Percentiles rank a stretch among this genome's conserved stretches.
Evolutionary conservation across 2,329 filamentous ascomycete species (phyloP).

Genomic region (Arachnomyces sp.): DNA sequence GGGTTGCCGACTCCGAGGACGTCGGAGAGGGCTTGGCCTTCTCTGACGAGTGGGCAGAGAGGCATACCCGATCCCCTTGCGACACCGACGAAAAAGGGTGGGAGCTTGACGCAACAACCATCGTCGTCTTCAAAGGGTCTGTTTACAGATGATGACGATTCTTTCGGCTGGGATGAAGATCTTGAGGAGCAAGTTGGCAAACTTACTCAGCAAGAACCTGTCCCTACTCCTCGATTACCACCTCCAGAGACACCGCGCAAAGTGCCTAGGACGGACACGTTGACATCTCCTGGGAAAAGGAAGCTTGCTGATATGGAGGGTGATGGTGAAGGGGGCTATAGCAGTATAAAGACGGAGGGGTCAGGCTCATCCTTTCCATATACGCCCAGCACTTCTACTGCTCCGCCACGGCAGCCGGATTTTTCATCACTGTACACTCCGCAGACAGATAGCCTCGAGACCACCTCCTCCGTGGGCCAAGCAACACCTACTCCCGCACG

Average conservation of each 20-base stretch:
- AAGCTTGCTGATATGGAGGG: constrained; percentile 21
- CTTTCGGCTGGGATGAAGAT: constrained; percentile 31
- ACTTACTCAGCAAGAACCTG: constrained; percentile 1
- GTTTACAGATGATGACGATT: constrained; percentile 21
- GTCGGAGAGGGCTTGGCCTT: constrained; percentile 22
- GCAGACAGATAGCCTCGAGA: constrained; percentile 3
- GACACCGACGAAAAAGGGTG: constrained; percentile 15
- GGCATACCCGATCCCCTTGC: constrained; percentile 10
- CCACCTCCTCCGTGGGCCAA: background rate
- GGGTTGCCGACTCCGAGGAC: background rate
- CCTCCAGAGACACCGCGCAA: constrained; percentile 30
- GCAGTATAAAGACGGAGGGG: background rate
- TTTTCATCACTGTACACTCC: constrained; percentile 15
- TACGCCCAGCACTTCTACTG: too few species aligned
- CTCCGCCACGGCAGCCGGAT: constrained; percentile 14
- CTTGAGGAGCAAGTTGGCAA: constrained; percentile 26
- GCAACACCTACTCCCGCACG: background rate
- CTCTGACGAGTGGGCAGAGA: constrained; percentile 26
- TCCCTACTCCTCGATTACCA: constrained; percentile 2
- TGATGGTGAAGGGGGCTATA: background rate
- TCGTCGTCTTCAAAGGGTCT: background rate
- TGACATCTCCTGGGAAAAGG: constrained; percentile 32
- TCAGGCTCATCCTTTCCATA: constrained; percentile 4
- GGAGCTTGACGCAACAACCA: background rate
- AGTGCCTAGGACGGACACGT: constrained; percentile 23